Conservation (phyloP, 1,139 yeast genomes). For the Suhomyces maxii region DNA sequence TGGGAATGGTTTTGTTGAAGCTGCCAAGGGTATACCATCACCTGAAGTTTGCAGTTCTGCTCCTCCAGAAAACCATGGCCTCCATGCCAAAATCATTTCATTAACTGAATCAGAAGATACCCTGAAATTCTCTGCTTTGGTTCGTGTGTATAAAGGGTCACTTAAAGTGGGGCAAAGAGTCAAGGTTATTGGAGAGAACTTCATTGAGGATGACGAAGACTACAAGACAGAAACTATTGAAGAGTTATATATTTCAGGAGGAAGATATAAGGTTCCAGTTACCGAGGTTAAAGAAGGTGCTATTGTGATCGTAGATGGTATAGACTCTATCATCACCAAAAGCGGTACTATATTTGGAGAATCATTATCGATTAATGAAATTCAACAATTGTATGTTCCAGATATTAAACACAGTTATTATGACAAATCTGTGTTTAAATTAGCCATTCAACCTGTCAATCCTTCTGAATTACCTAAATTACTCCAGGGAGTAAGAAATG, state of each 20-base stretch:
- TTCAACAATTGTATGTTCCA: slow-evolving; percentile 1
- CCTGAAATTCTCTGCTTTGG: slow-evolving; percentile 50
- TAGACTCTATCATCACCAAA: slow-evolving; percentile 55
- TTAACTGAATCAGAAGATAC: slow-evolving; percentile 55
- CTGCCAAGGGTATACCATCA: slow-evolving; percentile 25
- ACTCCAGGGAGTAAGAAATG: slow-evolving; percentile 63
- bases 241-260: slow-evolving; percentile 63
- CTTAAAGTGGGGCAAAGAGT: slow-evolving; percentile 50
- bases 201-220: slow-evolving; percentile 53
- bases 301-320: slow-evolving; percentile 66
- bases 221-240: slow-evolving; percentile 45
- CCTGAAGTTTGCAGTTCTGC: background rate
- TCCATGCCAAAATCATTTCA: slow-evolving; percentile 50
- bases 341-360: slow-evolving; percentile 54
- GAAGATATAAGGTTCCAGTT: slow-evolving; percentile 65
- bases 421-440: slow-evolving; percentile 53
- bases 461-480: slow-evolving; percentile 80
- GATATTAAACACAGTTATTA: background rate
- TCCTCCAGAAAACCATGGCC: background rate
- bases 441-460: slow-evolving; percentile 77
- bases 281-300: slow-evolving; percentile 61
- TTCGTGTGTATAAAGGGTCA: slow-evolving; percentile 63
- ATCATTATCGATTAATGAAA: slow-evolving; percentile 8
- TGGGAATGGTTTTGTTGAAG: slow-evolving; percentile 53
- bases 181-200: slow-evolving; percentile 59